phyloP scores from a whole-genome alignment of 2,329 filamentous ascomycete genomes.

The Phaeosphaeriaceae sp. region DNA sequence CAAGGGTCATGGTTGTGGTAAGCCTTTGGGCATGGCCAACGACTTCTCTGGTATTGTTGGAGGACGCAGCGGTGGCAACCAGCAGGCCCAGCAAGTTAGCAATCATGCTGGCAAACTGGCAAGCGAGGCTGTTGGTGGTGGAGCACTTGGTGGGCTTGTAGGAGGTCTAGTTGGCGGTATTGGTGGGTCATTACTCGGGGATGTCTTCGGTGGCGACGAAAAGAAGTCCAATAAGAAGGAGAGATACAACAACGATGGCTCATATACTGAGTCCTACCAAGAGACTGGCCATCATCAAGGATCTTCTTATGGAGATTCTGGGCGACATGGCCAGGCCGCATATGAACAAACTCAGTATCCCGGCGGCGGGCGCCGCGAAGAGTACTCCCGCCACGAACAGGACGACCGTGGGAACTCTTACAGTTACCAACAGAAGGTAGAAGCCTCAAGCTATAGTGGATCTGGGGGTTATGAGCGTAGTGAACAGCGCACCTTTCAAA shows the following conservation, averaged over 20 bases:
- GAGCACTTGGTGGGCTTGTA: constrained; percentile 72
- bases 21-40: constrained; percentile 78
- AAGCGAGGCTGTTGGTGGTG: constrained; percentile 67
- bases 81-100: constrained; percentile 38
- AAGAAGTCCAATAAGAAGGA: constrained; percentile 62
- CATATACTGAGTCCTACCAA: constrained; percentile 65
- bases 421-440: constrained; percentile 65
- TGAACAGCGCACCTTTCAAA: constrained; percentile 61
- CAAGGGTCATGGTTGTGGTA: constrained; percentile 83
- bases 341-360: constrained; percentile 65
- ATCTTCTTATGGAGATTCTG: constrained; percentile 42
- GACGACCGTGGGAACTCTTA: constrained; percentile 55
- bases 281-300: constrained; percentile 64
- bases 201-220: constrained; percentile 60
- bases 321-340: constrained; percentile 67
- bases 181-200: constrained; percentile 68
- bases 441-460: constrained; percentile 56
- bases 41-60: constrained; percentile 44
- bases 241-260: constrained; percentile 64
- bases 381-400: constrained; percentile 67
- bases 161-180: constrained; percentile 68
- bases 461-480: constrained; percentile 66
- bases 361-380: constrained; percentile 63
- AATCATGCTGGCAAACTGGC: constrained; percentile 59
- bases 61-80: constrained; percentile 51